These are phyloP conservation scores for Dissophora ornata DNA, from an alignment of 192 early-diverging fungal genomes.

Conservation along the genomic window DNA sequence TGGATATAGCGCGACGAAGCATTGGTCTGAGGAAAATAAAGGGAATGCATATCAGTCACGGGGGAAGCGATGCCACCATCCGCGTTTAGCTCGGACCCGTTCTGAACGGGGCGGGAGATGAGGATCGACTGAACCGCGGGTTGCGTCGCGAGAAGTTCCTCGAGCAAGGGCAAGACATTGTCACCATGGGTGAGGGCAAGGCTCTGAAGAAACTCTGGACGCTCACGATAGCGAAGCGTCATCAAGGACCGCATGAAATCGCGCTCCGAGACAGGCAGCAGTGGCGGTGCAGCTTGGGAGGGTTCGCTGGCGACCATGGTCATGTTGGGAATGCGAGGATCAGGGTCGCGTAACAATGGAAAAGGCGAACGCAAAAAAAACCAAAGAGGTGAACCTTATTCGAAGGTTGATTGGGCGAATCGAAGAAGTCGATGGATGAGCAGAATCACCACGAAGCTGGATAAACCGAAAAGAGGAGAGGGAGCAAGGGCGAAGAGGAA, in stretches of 20 bases:
- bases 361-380: too few relatives aligned
- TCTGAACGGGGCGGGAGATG: constrained; percentile 5
- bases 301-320: neutral
- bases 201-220: constrained; percentile 14
- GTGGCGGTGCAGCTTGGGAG: neutral
- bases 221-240: constrained; percentile 18
- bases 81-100: constrained; percentile 22
- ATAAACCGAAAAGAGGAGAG: too few relatives aligned
- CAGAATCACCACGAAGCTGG: too few relatives aligned
- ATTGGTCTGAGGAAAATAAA: constrained; percentile 34
- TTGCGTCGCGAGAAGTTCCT: constrained; percentile 18
- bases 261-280: constrained; percentile 20
- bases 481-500: too few relatives aligned
- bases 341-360: too few relatives aligned
- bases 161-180: constrained; percentile 15
- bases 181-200: constrained; percentile 10
- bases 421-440: too few relatives aligned
- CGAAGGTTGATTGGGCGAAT: too few relatives aligned
- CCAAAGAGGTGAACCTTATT: too few relatives aligned
- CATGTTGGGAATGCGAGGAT: neutral
- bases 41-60: constrained; percentile 9
- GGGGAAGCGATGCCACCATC: constrained; percentile 45
- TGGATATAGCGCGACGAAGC: constrained; percentile 38
- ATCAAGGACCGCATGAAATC: constrained; percentile 19
- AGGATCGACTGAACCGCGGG: constrained; percentile 11